A percentile compares a stretch with the other conserved stretches of the same genome.
These are phyloP conservation scores for Phytophthora meadii DNA, from an alignment of 352 stramenopile species.

Conservation along the genomic window DNA sequence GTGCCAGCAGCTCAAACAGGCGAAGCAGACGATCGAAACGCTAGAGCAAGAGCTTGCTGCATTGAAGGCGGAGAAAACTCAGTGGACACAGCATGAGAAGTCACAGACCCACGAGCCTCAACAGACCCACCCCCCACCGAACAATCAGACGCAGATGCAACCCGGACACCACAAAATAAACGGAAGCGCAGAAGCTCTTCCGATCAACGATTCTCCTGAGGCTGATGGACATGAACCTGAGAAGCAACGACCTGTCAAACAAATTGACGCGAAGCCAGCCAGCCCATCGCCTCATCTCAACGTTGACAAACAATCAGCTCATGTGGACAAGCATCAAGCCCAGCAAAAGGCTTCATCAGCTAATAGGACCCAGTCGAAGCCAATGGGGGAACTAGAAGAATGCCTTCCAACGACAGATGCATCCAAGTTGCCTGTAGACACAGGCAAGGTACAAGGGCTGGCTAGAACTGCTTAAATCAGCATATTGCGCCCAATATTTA, in stretches of 20 bases:
- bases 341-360: neutral
- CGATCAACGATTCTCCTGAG: slow-evolving; percentile 4
- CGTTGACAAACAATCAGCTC: neutral
- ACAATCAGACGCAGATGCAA: slow-evolving; percentile 23
- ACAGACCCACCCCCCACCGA: slow-evolving; percentile 17
- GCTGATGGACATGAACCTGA: slow-evolving; percentile 1
- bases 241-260: slow-evolving; percentile 1
- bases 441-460: neutral
- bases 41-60: slow-evolving; percentile 27
- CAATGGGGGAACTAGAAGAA: neutral
- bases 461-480: neutral
- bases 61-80: slow-evolving; percentile 15
- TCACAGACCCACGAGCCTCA: slow-evolving; percentile 10
- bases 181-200: slow-evolving; percentile 1
- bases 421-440: slow-evolving; percentile 1
- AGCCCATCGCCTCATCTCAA: neutral
- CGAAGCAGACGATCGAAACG: slow-evolving; percentile 38
- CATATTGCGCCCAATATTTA: slow-evolving; percentile 28
- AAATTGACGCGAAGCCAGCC: slow-evolving; percentile 2
- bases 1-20: slow-evolving; percentile 22
- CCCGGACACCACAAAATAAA: slow-evolving; percentile 4
- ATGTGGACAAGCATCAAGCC: neutral
- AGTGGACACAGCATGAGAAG: slow-evolving; percentile 5
- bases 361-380: neutral
- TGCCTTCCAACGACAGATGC: slow-evolving; percentile 2